Percentiles rank a stretch among this genome's conserved stretches.
These are phyloP conservation scores for Rhodofomes roseus DNA, from an alignment of 1,284 basidiomycete species.

Conservation along the genomic window DNA sequence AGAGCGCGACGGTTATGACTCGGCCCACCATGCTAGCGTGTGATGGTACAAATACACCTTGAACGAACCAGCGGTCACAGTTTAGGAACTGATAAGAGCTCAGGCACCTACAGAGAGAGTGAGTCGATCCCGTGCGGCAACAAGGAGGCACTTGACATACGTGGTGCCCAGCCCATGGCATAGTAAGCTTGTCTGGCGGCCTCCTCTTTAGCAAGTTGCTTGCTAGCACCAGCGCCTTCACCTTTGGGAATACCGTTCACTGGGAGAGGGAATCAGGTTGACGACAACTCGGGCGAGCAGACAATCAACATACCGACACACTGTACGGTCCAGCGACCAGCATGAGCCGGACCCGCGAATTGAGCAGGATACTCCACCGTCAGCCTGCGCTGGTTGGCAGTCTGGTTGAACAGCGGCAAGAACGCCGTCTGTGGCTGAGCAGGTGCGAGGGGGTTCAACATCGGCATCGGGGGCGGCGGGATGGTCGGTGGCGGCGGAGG, in stretches of 20 bases:
- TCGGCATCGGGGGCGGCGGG: slow-evolving; percentile 28
- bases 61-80: neutral
- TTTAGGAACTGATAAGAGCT: neutral
- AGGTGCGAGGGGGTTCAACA: slow-evolving; percentile 51
- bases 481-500: slow-evolving; percentile 14
- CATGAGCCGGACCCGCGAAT: slow-evolving; percentile 61
- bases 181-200: slow-evolving; percentile 67
- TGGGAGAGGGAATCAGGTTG: slow-evolving; percentile 25
- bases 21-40: slow-evolving; percentile 15
- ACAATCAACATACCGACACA: slow-evolving; percentile 38
- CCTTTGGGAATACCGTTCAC: slow-evolving; percentile 69
- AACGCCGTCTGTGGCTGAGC: slow-evolving; percentile 57
- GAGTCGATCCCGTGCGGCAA: neutral
- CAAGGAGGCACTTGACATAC: slow-evolving; percentile 15
- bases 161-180: slow-evolving; percentile 63
- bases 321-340: slow-evolving; percentile 58
- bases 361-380: slow-evolving; percentile 54
- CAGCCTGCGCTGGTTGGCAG: slow-evolving; percentile 59
- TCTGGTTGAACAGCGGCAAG: slow-evolving; percentile 70
- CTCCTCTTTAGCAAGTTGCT: slow-evolving; percentile 72
- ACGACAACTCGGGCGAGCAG: neutral
- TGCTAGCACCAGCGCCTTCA: slow-evolving; percentile 53
- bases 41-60: slow-evolving; percentile 16
- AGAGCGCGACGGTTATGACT: slow-evolving; percentile 1
- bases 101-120: neutral